Evolutionary conservation across 2,329 filamentous ascomycete species (phyloP), one percentile per base, ranked within the genome.

Genomic region (Bertia moriformis): DNA sequence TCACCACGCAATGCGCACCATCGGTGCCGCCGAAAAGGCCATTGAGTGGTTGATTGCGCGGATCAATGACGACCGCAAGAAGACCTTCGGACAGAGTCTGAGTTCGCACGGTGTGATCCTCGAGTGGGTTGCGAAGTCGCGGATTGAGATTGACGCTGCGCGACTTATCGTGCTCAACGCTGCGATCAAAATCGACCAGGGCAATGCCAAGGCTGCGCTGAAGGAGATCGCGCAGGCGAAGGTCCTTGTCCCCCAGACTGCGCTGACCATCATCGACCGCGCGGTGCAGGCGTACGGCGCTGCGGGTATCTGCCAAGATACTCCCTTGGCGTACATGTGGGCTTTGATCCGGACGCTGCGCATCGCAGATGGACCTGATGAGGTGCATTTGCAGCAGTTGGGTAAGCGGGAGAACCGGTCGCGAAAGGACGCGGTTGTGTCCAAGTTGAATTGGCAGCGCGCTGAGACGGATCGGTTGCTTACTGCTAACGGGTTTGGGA

Each of bases 161-260:
- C 83, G 91, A 24, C 73, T 98, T 10, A 63, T 91, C 30, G 91
- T 96, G 4, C 76, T 95, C 46, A 95, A 96, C 61, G 91, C 91
- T 1, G 91, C 91, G 43, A 82, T 93, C 59, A 86, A 85, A 63
- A 96, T 98, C 65, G 91, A 98, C 62, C 73, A 83, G 48, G 73
- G 78, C 15, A 82, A 89, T 48, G 83, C 91, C 49, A 96, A 96
- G 67, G 75, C 78, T 46, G 86, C 89, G 0, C 73, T 95, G 44
- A 86, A 82, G 58, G 86, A 96, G 59, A 98, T 98, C 48, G 89
- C 88, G 18, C 75, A 95, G 63, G 89, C 91, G 47, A 98, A 98
- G 69, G 80, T 96, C 1, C 73, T 94, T 14, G 82, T 93, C 5
- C 91, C 91, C 0, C 70, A 77, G 52, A 85, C 80, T 51, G 79